A percentile compares a stretch with the other conserved stretches of the same genome.
These are phyloP conservation scores for Erodium maritimum DNA, from an alignment of 345 rosid genomes.

Conservation along the genomic window DNA sequence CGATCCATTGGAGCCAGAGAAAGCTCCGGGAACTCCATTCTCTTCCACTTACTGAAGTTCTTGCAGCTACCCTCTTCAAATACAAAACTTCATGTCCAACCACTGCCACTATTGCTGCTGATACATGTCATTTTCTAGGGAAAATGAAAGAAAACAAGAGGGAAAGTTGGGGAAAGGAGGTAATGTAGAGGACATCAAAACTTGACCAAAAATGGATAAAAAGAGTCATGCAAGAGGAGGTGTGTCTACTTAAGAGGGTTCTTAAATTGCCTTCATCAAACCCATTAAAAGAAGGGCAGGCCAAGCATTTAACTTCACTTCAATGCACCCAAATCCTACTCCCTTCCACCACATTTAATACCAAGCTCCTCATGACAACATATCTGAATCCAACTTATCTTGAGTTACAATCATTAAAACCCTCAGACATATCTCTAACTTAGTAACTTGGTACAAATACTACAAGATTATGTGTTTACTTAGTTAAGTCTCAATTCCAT, in stretches of 20 bases:
- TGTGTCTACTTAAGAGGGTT: conserved; percentile 20
- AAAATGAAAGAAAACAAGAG: background rate
- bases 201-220: no score
- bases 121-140: no score
- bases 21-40: conserved; percentile 35
- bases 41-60: background rate
- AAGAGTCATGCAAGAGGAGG: conserved; percentile 14
- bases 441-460: no score
- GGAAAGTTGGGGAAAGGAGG: background rate
- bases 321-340: conserved; percentile 25
- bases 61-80: background rate
- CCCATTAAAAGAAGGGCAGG: conserved; percentile 36
- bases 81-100: no score
- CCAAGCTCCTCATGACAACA: conserved; percentile 15
- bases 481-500: no score
- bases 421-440: no score
- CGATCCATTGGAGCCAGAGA: conserved; percentile 19
- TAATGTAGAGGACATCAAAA: background rate
- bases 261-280: conserved; percentile 29
- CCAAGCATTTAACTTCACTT: conserved; percentile 32
- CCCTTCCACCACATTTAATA: conserved; percentile 20
- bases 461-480: no score
- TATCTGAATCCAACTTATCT: background rate
- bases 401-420: no score
- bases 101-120: no score